A percentile compares a stretch with the other conserved stretches of the same genome.
Conservation (phyloP, 2,329 filamentous ascomycete genomes). For the Fusarium denticulatum region DNA sequence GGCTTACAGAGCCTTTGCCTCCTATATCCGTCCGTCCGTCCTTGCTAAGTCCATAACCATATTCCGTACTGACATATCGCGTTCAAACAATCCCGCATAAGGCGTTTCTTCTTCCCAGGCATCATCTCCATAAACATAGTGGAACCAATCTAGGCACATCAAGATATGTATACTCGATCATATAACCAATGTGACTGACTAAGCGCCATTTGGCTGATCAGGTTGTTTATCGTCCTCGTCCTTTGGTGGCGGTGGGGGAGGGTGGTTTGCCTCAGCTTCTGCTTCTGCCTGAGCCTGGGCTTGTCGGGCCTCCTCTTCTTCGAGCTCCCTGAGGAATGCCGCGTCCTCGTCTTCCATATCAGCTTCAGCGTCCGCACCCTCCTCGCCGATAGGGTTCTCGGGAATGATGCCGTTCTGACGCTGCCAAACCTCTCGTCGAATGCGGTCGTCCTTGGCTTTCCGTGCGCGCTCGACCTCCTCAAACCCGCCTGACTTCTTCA, state of each 20-base stretch:
- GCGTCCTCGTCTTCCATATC: conserved; percentile 23
- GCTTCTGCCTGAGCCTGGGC: conserved; percentile 9
- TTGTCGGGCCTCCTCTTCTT: conserved; percentile 1
- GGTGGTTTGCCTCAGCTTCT: conserved; percentile 7
- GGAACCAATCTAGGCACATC: conserved; percentile 2
- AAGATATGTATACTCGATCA: conserved; percentile 5
- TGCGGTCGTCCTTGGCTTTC: conserved; percentile 85
- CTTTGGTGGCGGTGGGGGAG: conserved; percentile 26
- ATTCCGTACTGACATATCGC: conserved; percentile 16
- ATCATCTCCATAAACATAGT: conserved; percentile 34
- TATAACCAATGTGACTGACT: conserved; percentile 3
- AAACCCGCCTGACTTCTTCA: conserved; percentile 96
- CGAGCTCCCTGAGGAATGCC: conserved; percentile 20
- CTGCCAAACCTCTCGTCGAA: conserved; percentile 82
- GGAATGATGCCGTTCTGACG: conserved; percentile 67
- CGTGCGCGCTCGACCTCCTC: conserved; percentile 91
- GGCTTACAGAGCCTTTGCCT: not conserved
- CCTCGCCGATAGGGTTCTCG: conserved; percentile 56
- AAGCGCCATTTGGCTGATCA: conserved; percentile 35
- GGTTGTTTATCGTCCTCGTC: conserved; percentile 29
- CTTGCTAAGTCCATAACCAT: conserved; percentile 13
- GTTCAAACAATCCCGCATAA: conserved; percentile 32
- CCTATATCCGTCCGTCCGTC: conserved; percentile 13
- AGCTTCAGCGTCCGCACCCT: conserved; percentile 39
- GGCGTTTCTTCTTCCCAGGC: conserved; percentile 21